Base-by-base conservation (phyloP, 257 asterid species). In the Jacaranda mimosifolia region DNA sequence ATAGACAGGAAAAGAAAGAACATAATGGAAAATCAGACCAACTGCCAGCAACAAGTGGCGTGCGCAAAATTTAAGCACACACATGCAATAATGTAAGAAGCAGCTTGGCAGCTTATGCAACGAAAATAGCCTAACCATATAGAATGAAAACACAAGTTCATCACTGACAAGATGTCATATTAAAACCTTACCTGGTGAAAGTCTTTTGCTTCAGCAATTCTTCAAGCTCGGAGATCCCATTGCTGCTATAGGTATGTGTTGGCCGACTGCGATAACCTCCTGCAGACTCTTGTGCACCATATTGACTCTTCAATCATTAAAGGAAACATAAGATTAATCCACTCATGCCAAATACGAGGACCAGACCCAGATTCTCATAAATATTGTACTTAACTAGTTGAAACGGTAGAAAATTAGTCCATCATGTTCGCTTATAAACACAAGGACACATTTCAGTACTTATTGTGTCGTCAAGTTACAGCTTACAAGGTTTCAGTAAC, bases 201-300 rank as follows among this genome's bases (percentile, higher is more conserved):
- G 89, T 85, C 75, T 88, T 88, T 73, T 85, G 88, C 85, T 80
- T 86, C 79, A 92, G 82, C 85, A 87, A 72, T 42, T 86, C 85
- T 86, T 90, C 97, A 48, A 92, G 89, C 79, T 86, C 93, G 63
- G 90, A 86, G 72, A 92, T 82, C 18, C 84, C 80, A 39, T 80
- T 77, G 66, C 73, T 76, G 68, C 38, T 70, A 26, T 77, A 77
- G 62, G 67, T 71, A 65, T 52, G 60, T 36, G 71, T 14, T 19
- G 79, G 69, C 77, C 74, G 82, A 75, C 77, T 81, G 79, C 72
- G 68, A 45, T 82, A 83, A 74, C 63, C 83, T 63, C 70, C 74
- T 45, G 80, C 87, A 40, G 80, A 79, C 76, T 74, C 82, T 64
- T 53, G 84, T 51, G 70, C 85, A 75, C 77, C 87, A 76, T 56